Percentiles rank a stretch among this genome's conserved stretches.
Conservation (phyloP, 1,139 yeast species). For the Saccharomyces hybrid region DNA sequence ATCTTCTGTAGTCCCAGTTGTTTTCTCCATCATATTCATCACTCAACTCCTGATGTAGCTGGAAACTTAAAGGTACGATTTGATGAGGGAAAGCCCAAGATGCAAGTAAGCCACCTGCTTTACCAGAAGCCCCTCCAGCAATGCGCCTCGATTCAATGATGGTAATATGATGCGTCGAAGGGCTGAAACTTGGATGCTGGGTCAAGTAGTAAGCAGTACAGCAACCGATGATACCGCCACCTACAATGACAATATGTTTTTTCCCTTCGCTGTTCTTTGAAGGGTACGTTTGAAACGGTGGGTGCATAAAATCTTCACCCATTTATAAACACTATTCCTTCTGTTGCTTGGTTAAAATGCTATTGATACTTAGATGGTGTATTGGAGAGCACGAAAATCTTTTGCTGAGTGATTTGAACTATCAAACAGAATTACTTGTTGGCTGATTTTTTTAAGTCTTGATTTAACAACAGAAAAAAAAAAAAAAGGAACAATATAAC, state of each 20-base stretch:
- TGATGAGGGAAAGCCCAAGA: slow-evolving; percentile 97
- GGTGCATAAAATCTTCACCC: not conserved
- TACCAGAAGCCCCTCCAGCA: slow-evolving; percentile 97
- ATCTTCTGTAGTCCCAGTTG: slow-evolving; percentile 89
- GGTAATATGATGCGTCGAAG: slow-evolving; percentile 68
- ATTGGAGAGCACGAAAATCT: not conserved
- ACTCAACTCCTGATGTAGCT: slow-evolving; percentile 75
- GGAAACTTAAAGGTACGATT: slow-evolving; percentile 81
- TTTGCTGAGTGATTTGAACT: not conserved
- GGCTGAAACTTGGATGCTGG: slow-evolving; percentile 71
- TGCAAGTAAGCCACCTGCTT: slow-evolving; percentile 93
- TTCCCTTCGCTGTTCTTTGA: slow-evolving; percentile 54
- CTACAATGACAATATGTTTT: slow-evolving; percentile 66
- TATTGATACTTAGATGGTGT: not conserved
- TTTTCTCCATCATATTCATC: slow-evolving; percentile 69
- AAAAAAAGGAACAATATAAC: not conserved
- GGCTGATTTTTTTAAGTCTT: not conserved
- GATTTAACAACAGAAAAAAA: not conserved
- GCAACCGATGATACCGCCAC: slow-evolving; percentile 95
- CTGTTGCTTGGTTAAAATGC: not conserved
- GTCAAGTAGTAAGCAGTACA: slow-evolving; percentile 88
- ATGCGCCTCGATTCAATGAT: slow-evolving; percentile 86
- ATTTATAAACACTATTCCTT: not conserved
- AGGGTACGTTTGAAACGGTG: slow-evolving; percentile 33
- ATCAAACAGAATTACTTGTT: not conserved